These are phyloP conservation scores for Castanea crenata DNA, from an alignment of 306 rosid species.

Conservation along the genomic window DNA sequence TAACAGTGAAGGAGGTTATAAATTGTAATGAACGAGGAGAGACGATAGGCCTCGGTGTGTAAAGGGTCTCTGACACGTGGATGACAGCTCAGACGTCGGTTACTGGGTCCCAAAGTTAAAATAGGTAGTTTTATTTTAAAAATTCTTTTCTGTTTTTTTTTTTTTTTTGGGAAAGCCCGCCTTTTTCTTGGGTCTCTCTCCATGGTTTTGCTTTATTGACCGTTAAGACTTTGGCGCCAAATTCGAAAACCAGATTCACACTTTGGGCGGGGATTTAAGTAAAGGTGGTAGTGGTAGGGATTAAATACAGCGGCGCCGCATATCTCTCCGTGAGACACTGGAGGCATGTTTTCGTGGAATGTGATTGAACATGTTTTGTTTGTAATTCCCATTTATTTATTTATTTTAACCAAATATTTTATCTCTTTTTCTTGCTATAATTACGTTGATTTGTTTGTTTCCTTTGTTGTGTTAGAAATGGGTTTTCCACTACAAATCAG, in stretches of 20 bases:
- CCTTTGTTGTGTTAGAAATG: background rate
- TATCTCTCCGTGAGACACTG: constrained; percentile 36
- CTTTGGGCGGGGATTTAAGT: background rate
- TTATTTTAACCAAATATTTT: background rate
- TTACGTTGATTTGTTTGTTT: background rate
- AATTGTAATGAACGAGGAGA: constrained; percentile 29
- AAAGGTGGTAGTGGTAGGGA: background rate
- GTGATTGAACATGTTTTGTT: constrained; percentile 25
- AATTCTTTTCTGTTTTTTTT: background rate
- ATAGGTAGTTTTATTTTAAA: background rate
- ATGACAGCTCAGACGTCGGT: constrained; percentile 20
- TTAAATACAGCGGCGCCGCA: constrained; percentile 41
- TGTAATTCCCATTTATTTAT: background rate
- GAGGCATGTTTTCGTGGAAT: constrained; percentile 30
- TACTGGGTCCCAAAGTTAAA: constrained; percentile 9
- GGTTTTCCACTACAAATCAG: background rate
- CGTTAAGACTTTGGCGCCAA: constrained; percentile 45
- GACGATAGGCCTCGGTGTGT: background rate
- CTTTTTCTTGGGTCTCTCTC: background rate
- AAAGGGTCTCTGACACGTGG: constrained; percentile 21
- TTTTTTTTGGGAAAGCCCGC: constrained; percentile 38
- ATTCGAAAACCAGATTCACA: constrained; percentile 27
- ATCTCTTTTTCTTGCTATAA: background rate
- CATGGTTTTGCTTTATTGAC: constrained; percentile 44
- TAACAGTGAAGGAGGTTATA: constrained; percentile 18